Base-by-base conservation (phyloP, 257 asterid species). In the Jacaranda copaia region DNA sequence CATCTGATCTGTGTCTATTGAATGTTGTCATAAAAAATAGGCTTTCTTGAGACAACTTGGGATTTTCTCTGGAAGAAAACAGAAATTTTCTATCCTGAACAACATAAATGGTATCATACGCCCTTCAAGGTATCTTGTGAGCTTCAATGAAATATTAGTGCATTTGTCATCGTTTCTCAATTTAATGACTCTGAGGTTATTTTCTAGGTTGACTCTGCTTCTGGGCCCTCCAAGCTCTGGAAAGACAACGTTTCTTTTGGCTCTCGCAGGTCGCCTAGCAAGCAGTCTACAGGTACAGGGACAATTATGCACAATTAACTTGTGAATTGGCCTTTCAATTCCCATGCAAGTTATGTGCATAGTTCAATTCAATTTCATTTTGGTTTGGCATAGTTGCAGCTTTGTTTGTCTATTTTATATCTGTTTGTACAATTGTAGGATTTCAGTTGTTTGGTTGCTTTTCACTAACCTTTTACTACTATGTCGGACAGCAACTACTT, bases 171-270 rank as follows among this genome's bases (percentile, higher is more conserved):
- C 7, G 36, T 56, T 48, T 71, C 55, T 65, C 65, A 38, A 36
- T 52, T 65, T 74, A 68, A 74, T 64, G 86, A 78, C 46, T 32
- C 61, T 36, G 68, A 58, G 58, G 78, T 49, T 79, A 36, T 75
- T 66, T 13, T 79, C 48, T 79, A 91, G 97, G 84, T 69, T 89
- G 84, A 91, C 97, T 62, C 87, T 91, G 74, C 96, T 91, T 87
- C 77, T 91, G 71, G 97, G 97, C 9, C 97, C 97, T 76, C 96
- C 97, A 5, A 88, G 92, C 82, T 91, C 97, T 16, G 97, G 97
- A 73, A 91, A 91, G 89, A 89, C 96, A n/a, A 91, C 97, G 16
- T 85, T 91, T 87, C 93, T 89, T 79, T 80, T 91, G 86, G 97
- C 97, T 64, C 93, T 91, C 58, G 96, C 97, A 32, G 93, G 93